Evolutionary conservation across 2,329 filamentous ascomycete genomes (phyloP).

Genomic region (Bipolaris sorokiniana): DNA sequence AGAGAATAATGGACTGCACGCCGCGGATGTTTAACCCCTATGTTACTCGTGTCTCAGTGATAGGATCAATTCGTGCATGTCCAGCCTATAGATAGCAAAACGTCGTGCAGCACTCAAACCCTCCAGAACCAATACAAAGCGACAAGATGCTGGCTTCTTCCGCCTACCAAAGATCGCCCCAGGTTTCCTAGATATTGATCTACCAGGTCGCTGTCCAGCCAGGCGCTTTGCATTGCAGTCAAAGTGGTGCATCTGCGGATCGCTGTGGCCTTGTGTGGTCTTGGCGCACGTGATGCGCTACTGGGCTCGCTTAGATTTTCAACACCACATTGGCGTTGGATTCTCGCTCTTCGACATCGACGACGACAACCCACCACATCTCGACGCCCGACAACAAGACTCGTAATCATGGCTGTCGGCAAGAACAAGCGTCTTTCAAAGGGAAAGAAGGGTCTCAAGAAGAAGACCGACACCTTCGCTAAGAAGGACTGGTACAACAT

Average conservation of each 20-base stretch:
- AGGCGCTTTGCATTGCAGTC: neutral
- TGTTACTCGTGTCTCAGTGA: neutral
- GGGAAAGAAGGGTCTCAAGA: slow-evolving; percentile 99
- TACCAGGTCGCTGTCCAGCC: too few relatives aligned
- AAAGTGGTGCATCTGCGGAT: neutral
- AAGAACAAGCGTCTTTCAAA: slow-evolving; percentile 99
- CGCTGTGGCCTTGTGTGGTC: slow-evolving; percentile 1
- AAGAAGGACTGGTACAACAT: slow-evolving; percentile 99
- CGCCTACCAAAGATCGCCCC: neutral
- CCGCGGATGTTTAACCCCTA: too few relatives aligned
- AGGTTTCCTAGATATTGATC: neutral
- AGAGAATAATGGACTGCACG: too few relatives aligned
- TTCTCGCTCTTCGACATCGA: slow-evolving; percentile 34
- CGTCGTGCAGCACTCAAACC: neutral
- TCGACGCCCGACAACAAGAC: slow-evolving; percentile 48
- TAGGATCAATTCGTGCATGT: neutral
- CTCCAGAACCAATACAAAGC: neutral
- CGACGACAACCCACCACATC: slow-evolving; percentile 38
- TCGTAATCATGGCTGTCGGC: slow-evolving; percentile 82
- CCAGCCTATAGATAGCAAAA: neutral
- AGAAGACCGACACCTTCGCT: slow-evolving; percentile 98
- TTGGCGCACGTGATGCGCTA: slow-evolving; percentile 20
- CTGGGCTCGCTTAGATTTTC: slow-evolving; percentile 15
- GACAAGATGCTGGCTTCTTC: neutral
- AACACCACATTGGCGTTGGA: slow-evolving; percentile 17